These are phyloP conservation scores for Phytophthora cactorum DNA, from an alignment of 352 stramenopile species.

Conservation along the genomic window DNA sequence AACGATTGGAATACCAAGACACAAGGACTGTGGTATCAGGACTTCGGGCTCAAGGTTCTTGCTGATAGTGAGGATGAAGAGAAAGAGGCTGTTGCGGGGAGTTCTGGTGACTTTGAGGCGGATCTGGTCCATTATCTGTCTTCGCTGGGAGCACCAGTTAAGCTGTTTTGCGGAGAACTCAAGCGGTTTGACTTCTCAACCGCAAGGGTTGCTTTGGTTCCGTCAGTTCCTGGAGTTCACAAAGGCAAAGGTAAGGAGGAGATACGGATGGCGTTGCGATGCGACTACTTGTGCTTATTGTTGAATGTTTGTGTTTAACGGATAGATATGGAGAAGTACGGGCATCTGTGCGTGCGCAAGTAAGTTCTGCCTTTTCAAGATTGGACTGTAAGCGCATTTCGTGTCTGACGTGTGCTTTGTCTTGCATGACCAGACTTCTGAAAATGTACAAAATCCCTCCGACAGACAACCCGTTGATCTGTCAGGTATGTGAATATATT, in stretches of 20 bases:
- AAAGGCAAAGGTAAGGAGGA: constrained; percentile 60
- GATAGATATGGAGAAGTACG: constrained; percentile 85
- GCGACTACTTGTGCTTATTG: background rate
- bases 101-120: constrained; percentile 54
- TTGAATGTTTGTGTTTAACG: constrained; percentile 5
- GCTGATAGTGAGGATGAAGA: constrained; percentile 41
- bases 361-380: constrained; percentile 25
- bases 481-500: constrained; percentile 43
- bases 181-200: constrained; percentile 67
- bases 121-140: constrained; percentile 75
- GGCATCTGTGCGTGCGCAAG: constrained; percentile 74
- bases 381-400: background rate
- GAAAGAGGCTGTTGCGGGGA: background rate
- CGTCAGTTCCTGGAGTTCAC: constrained; percentile 75
- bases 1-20: constrained; percentile 88
- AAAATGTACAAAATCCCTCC: constrained; percentile 49
- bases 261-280: background rate
- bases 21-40: constrained; percentile 84
- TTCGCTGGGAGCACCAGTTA: constrained; percentile 48
- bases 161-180: constrained; percentile 56
- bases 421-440: constrained; percentile 44
- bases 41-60: constrained; percentile 75
- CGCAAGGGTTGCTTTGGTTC: constrained; percentile 63
- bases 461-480: constrained; percentile 74
- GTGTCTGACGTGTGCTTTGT: constrained; percentile 5